Evolutionary conservation across 371 early-diverging fungal species (phyloP).

Genomic region (Mucor piriformis): DNA sequence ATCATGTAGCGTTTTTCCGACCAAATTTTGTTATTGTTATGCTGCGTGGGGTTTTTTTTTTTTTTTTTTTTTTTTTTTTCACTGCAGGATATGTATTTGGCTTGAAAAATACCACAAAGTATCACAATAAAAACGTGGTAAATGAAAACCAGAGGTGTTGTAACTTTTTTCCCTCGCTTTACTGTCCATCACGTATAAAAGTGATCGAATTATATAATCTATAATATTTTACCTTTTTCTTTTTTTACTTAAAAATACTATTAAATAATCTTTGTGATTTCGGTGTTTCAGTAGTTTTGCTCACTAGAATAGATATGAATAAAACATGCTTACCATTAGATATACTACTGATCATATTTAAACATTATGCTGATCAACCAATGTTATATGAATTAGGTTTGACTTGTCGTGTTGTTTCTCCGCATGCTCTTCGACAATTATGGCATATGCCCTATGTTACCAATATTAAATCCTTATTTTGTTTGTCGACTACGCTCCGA

Average conservation of each 20-base stretch:
- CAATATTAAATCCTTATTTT: neutral
- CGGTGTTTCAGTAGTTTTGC: too few relatives aligned
- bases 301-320: neutral
- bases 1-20: too few relatives aligned
- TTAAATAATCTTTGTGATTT: too few relatives aligned
- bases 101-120: neutral
- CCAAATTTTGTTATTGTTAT: too few relatives aligned
- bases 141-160: neutral
- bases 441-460: slow-evolving; percentile 12
- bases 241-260: neutral
- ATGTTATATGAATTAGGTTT: slow-evolving; percentile 1
- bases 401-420: slow-evolving; percentile 4
- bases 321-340: slow-evolving; percentile 3
- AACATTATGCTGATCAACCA: slow-evolving; percentile 4
- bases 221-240: neutral
- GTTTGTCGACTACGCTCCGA: neutral
- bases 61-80: too few relatives aligned
- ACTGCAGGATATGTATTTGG: neutral
- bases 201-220: neutral
- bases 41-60: too few relatives aligned
- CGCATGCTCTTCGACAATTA: slow-evolving; percentile 5
- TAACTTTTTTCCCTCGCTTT: neutral
- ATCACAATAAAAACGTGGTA: neutral
- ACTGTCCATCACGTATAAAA: neutral
- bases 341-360: slow-evolving; percentile 7